These are phyloP conservation scores for Arxiozyma heterogenica DNA, from an alignment of 1,139 yeast species.

Conservation along the genomic window DNA sequence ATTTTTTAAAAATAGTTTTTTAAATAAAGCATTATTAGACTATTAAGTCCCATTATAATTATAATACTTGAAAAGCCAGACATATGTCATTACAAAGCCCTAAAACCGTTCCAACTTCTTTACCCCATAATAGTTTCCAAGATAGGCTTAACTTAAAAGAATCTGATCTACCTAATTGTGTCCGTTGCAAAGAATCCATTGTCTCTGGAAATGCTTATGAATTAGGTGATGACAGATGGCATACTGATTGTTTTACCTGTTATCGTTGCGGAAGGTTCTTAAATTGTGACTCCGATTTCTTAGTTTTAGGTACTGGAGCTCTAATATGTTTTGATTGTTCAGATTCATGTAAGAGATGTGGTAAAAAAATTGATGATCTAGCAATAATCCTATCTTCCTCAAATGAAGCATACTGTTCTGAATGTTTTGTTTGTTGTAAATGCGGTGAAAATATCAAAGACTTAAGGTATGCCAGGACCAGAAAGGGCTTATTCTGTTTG, in stretches of 20 bases:
- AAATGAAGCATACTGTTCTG: conserved; percentile 87
- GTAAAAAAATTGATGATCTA: conserved; percentile 82
- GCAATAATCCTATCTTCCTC: conserved; percentile 80
- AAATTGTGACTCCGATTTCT: conserved; percentile 81
- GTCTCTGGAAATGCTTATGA: conserved; percentile 75
- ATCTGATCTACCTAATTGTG: conserved; percentile 20
- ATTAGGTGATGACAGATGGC: conserved; percentile 91
- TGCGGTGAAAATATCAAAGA: conserved; percentile 87
- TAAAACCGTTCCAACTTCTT: not conserved
- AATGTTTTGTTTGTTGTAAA: conserved; percentile 83
- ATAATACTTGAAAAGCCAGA: too few relatives aligned
- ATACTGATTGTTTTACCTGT: conserved; percentile 82
- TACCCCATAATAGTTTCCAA: not conserved
- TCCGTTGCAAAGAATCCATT: conserved; percentile 36
- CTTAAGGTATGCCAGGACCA: conserved; percentile 83
- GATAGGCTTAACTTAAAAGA: not conserved
- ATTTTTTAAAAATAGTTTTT: too few relatives aligned
- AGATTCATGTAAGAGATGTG: conserved; percentile 80
- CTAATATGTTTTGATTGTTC: conserved; percentile 87
- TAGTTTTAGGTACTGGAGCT: conserved; percentile 87
- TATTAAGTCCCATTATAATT: too few relatives aligned
- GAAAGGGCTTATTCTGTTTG: conserved; percentile 91
- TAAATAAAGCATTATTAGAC: too few relatives aligned
- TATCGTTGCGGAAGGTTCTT: conserved; percentile 69
- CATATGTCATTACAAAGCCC: not conserved